Percentiles rank a stretch among this genome's conserved stretches.
These are phyloP conservation scores for Fusarium denticulatum DNA, from an alignment of 2,329 filamentous ascomycete genomes.

Conservation along the genomic window DNA sequence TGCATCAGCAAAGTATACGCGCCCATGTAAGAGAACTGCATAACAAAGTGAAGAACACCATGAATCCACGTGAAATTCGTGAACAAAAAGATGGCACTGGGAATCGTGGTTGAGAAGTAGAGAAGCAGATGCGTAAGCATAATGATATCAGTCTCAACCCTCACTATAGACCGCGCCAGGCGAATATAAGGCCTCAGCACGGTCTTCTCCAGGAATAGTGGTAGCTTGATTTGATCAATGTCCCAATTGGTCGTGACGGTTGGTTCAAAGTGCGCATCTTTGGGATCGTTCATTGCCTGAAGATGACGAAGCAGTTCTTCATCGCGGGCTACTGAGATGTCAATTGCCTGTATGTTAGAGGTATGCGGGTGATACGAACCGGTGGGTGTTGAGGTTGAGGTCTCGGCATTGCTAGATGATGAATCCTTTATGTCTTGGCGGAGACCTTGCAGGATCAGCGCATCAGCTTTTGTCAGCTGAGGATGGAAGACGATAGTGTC, in stretches of 20 bases:
- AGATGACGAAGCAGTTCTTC: constrained; percentile 28
- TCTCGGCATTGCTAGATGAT: neutral
- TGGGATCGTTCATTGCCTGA: constrained; percentile 24
- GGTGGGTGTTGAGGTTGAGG: neutral
- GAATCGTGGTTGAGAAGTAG: constrained; percentile 75
- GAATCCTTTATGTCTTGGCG: constrained; percentile 26
- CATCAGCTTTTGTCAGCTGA: constrained; percentile 24
- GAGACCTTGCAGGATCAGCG: constrained; percentile 22
- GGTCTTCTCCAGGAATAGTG: constrained; percentile 16
- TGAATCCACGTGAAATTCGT: constrained; percentile 74
- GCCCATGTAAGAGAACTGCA: constrained; percentile 76
- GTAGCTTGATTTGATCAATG: constrained; percentile 31
- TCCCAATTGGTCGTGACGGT: constrained; percentile 21
- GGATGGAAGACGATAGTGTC: constrained; percentile 26
- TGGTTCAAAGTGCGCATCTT: constrained; percentile 31
- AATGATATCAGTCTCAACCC: constrained; percentile 76
- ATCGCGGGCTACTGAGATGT: constrained; percentile 5
- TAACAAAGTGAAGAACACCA: constrained; percentile 70
- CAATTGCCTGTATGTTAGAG: neutral
- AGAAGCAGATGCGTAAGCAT: constrained; percentile 81
- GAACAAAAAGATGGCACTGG: constrained; percentile 73
- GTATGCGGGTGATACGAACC: constrained; percentile 1
- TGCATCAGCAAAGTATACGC: constrained; percentile 85
- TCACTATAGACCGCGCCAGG: constrained; percentile 66
- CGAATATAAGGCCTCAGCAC: constrained; percentile 69